Conservation (phyloP, 495 filamentous ascomycete genomes). For the Chaetomium cochliodes region DNA sequence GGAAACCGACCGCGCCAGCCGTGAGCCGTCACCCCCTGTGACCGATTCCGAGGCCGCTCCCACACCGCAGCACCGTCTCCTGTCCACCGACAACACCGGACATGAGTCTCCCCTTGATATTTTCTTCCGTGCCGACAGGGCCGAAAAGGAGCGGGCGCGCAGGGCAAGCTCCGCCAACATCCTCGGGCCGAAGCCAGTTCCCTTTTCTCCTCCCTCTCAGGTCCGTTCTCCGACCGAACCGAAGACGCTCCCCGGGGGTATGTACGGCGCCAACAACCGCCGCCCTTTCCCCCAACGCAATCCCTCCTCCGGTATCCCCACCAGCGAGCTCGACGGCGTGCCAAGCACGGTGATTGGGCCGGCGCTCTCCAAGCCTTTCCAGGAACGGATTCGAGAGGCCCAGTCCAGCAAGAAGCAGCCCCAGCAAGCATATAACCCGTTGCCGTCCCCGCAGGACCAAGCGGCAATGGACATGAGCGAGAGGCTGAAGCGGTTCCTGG, state of each 20-base stretch:
- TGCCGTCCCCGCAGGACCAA: conserved; percentile 18
- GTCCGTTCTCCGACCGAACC: conserved; percentile 38
- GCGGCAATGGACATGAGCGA: conserved; percentile 30
- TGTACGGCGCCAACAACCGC: conserved; percentile 28
- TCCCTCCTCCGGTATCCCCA: conserved; percentile 57
- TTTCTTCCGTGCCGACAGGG: conserved; percentile 81
- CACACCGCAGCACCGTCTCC: conserved; percentile 39
- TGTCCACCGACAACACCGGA: conserved; percentile 31
- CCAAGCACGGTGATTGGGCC: conserved; percentile 55
- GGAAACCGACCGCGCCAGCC: conserved; percentile 34
- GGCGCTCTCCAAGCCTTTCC: conserved; percentile 65
- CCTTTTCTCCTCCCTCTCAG: conserved; percentile 40
- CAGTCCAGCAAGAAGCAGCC: conserved; percentile 32
- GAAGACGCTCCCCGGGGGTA: conserved; percentile 35
- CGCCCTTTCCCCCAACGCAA: conserved; percentile 36
- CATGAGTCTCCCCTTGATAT: conserved; percentile 80
- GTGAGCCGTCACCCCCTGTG: conserved; percentile 40
- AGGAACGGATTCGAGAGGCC: conserved; percentile 62
- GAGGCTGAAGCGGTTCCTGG: conserved; percentile 37
- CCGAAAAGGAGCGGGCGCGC: conserved; percentile 63
- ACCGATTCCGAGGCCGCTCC: conserved; percentile 44
- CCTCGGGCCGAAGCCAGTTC: conserved; percentile 28
- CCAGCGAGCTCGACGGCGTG: conserved; percentile 63
- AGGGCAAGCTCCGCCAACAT: conserved; percentile 47
- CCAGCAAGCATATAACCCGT: conserved; percentile 17